A percentile compares a stretch with the other conserved stretches of the same genome.
Evolutionary conservation across 2,329 filamentous ascomycete genomes (phyloP).

Genomic region (Aaosphaeria pasadenensis): DNA sequence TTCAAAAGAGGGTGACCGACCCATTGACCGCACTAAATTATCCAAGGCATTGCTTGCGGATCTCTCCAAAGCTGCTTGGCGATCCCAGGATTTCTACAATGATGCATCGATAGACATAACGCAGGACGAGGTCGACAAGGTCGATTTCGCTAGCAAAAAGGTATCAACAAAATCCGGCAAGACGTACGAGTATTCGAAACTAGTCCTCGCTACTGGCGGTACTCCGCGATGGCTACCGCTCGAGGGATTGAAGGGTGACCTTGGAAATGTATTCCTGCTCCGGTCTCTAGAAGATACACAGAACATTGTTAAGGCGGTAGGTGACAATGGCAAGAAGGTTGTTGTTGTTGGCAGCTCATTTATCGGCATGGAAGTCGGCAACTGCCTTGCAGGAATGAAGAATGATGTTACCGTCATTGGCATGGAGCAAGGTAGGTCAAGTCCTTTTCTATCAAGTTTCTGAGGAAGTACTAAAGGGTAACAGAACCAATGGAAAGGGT

Average conservation of each 20-base stretch:
- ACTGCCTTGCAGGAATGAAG: slow-evolving; percentile 68
- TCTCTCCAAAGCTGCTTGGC: slow-evolving; percentile 70
- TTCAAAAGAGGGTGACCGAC: slow-evolving; percentile 77
- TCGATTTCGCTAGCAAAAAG: slow-evolving; percentile 73
- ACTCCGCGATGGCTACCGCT: slow-evolving; percentile 72
- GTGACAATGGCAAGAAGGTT: slow-evolving; percentile 81
- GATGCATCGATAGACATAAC: slow-evolving; percentile 56
- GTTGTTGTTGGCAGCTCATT: slow-evolving; percentile 91
- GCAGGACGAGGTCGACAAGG: slow-evolving; percentile 61
- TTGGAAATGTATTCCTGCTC: slow-evolving; percentile 84
- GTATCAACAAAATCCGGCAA: slow-evolving; percentile 73
- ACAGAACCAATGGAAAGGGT: slow-evolving; percentile 76
- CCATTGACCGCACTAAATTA: slow-evolving; percentile 91
- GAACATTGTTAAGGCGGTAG: slow-evolving; percentile 74
- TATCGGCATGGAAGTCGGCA: slow-evolving; percentile 97
- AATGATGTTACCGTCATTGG: slow-evolving; percentile 86
- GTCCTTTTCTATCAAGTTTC: not conserved
- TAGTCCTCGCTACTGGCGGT: slow-evolving; percentile 87
- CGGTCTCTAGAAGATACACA: slow-evolving; percentile 75
- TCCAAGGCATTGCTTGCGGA: slow-evolving; percentile 91
- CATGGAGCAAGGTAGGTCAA: slow-evolving; percentile 62
- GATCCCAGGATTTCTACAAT: slow-evolving; percentile 75
- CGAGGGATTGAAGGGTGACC: slow-evolving; percentile 74
- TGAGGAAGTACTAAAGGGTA: not conserved
- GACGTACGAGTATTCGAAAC: slow-evolving; percentile 76